Conservation (phyloP, 2,329 filamentous ascomycete species). For the Neonectria hederae region DNA sequence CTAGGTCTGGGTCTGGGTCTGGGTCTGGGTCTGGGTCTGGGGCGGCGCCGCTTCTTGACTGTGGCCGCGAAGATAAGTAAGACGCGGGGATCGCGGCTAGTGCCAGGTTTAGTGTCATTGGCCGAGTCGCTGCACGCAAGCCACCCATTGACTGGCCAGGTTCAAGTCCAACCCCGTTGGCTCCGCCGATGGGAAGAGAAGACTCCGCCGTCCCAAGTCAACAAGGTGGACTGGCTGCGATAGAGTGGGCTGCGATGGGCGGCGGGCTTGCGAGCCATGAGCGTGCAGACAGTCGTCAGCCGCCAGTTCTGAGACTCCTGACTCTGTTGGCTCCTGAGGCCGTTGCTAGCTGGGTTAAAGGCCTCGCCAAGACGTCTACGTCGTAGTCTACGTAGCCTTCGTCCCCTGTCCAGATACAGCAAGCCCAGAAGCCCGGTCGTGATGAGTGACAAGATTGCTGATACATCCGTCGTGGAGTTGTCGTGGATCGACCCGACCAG, state of each 20-base stretch:
- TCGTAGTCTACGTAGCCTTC: not conserved
- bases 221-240: conserved; percentile 6
- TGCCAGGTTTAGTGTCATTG: conserved; percentile 37
- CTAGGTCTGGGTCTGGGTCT: conserved; percentile 12
- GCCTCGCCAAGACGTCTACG: too few relatives aligned
- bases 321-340: not conserved
- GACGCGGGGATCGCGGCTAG: conserved; percentile 43
- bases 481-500: not conserved
- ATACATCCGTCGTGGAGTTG: conserved; percentile 7
- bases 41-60: conserved; percentile 4
- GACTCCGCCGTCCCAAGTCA: conserved; percentile 5
- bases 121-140: conserved; percentile 37
- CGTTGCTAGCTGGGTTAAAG: too few relatives aligned
- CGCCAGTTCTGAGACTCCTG: not conserved
- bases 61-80: conserved; percentile 32
- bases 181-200: conserved; percentile 12
- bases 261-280: not conserved
- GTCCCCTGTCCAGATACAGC: not conserved
- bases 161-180: conserved; percentile 18
- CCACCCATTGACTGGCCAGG: conserved; percentile 20
- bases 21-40: conserved; percentile 16
- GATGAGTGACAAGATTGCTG: conserved; percentile 11
- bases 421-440: not conserved
- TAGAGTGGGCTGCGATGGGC: not conserved
- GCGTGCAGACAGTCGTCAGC: not conserved